Evolutionary conservation across 1,284 basidiomycete species (phyloP), one percentile per base, ranked within the genome.

Genomic region (Stereum hirsutum): DNA sequence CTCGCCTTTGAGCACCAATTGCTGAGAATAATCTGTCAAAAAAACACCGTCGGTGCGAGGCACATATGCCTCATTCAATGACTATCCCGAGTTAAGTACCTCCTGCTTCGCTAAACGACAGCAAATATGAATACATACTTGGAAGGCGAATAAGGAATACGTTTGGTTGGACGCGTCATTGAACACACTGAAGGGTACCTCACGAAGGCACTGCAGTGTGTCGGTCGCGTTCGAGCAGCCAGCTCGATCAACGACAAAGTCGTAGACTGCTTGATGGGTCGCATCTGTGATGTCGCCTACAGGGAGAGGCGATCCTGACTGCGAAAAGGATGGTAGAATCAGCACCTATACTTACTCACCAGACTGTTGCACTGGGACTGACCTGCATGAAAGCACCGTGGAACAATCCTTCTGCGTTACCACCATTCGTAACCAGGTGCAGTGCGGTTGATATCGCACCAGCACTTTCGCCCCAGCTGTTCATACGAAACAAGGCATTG

Each of bases 161-260:
- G 54, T 48, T 5, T 41, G 23, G 38, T 62, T 49, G 12, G 62
- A 52, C 1, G 63, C 63, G 1, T 39, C 51, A 41, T 55, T 53
- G 21, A 66, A 46, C 31, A 41, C 48, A 5, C 54, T 54, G 31
- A 50, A 57, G 1, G 64, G 57, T 0, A 60, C 62, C 11, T 50
- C 46, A n/a, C 66, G 60, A 30, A 73, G 57, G 39, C 70, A 73
- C 20, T 57, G 42, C 21, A 72, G 52, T 0, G 62, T 61, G 45
- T 69, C 63, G 0, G 34, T 33, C 0, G 62, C 47, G 6, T 50
- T 49, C 0, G 48, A 27, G 52, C 66, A 68, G 0, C 61, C 59
- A 0, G 58, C 54, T 35, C 50, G 38, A 2, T 44, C 25, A 5
- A 69, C 56, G 12, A 68, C n/a, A 1, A 40, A 42, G 44, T 67